These are phyloP conservation scores for Zasmidium angulare DNA, from an alignment of 2,329 filamentous ascomycete species.

Conservation along the genomic window DNA sequence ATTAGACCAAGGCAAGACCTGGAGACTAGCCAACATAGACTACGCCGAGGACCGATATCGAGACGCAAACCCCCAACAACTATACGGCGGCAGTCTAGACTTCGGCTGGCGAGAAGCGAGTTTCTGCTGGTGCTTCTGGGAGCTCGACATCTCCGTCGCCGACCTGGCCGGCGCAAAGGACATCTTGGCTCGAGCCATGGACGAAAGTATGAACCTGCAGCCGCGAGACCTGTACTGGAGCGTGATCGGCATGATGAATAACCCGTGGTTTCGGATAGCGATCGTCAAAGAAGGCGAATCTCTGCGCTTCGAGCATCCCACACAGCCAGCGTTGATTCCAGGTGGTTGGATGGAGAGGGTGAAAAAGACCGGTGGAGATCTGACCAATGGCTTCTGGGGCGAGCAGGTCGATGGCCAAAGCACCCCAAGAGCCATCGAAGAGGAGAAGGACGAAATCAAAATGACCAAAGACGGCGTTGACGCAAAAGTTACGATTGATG, in stretches of 20 bases:
- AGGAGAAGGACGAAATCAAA: constrained; percentile 64
- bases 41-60: constrained; percentile 88
- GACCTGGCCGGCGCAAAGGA: constrained; percentile 66
- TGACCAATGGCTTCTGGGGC: constrained; percentile 82
- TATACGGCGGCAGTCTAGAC: constrained; percentile 77
- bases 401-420: constrained; percentile 62
- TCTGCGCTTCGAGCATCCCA: constrained; percentile 84
- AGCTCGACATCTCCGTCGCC: constrained; percentile 63
- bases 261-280: constrained; percentile 83
- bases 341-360: constrained; percentile 94
- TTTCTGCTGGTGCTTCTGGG: constrained; percentile 95
- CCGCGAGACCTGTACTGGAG: constrained; percentile 96
- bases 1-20: constrained; percentile 77
- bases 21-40: constrained; percentile 72
- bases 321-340: constrained; percentile 71
- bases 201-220: constrained; percentile 82
- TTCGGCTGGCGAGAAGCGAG: constrained; percentile 77
- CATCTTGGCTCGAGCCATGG: constrained; percentile 82
- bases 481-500: constrained; percentile 65
- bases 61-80: constrained; percentile 57
- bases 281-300: constrained; percentile 66
- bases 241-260: constrained; percentile 97
- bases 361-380: constrained; percentile 77
- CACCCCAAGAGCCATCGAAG: constrained; percentile 42
- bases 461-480: constrained; percentile 72